Base-by-base conservation (phyloP, 805 yeast genomes). In the Middelhovenomyces tepae region DNA sequence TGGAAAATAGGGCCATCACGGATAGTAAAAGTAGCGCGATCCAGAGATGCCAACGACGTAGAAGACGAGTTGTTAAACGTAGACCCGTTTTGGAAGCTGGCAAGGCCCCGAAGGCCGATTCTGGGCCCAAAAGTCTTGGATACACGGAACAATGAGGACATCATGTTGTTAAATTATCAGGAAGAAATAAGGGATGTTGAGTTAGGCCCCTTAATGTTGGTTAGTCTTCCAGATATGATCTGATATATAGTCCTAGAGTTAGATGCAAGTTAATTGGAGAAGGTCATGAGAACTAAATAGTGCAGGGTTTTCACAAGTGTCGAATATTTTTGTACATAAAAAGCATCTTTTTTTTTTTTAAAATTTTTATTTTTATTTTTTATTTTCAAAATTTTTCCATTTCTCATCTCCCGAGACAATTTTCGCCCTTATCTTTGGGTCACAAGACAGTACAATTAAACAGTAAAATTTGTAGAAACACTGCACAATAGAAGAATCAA, bases 1-100 rank as follows among this genome's bases (percentile, higher is more conserved):
- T 73, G 75, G 66, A 85, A 85, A 20, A 84, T 78, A 14, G 96
- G 95, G 13, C 97, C 98, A 54, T 86, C 83, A 56, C 87, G 75
- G 49, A 89, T 78, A 16, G 94, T 79, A 49, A 89, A 71, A 10
- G 94, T 86, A 36, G 97, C 97, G 57, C 93, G 75, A 51, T 78
- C 35, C 14, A 34, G 21, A 4, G 37, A 21, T 34, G 27, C 24
- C 14, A 31, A 30, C 5, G 36, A 16, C 17, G 32, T 14, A 22
- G 35, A 20, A n/a, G 27, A 26, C 19, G 29, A n/a, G 19, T 16
- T 26, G 7, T 18, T 26, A 5, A 20, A 26, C 11, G 29, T 26
- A n/a, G n/a, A 21, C 23, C 8, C 23, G 35, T 17, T 32, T 24
- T 26, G 22, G 35, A 31, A 15, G 22, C 38, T 28, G 34, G 19